These are phyloP conservation scores for Euphorbia pulcherrima DNA, from an alignment of 345 rosid species.

Conservation along the genomic window DNA sequence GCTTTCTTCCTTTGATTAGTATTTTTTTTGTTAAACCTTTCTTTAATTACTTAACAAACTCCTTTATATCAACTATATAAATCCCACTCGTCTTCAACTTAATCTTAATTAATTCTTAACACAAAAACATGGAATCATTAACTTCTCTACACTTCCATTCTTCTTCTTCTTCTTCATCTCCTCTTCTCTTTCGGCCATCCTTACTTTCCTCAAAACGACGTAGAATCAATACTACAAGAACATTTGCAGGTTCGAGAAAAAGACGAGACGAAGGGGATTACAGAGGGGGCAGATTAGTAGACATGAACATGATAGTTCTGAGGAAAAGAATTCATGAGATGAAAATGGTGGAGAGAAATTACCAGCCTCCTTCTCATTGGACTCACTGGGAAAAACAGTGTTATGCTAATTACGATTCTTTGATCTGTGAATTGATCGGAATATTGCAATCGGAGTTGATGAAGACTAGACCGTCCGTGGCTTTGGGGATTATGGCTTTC, in stretches of 20 bases:
- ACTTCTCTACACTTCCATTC: neutral
- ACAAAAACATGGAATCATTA: constrained; percentile 16
- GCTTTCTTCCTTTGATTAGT: too few relatives aligned
- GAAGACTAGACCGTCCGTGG: constrained; percentile 55
- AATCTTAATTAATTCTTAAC: neutral
- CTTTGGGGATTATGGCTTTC: constrained; percentile 40
- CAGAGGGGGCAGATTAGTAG: constrained; percentile 40
- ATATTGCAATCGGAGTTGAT: constrained; percentile 48
- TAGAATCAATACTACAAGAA: neutral
- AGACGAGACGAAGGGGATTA: constrained; percentile 4
- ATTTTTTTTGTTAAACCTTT: too few relatives aligned
- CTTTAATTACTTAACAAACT: too few relatives aligned
- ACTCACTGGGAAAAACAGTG: constrained; percentile 68
- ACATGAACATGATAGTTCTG: constrained; percentile 50
- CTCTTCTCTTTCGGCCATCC: neutral
- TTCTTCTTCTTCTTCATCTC: constrained; percentile 12
- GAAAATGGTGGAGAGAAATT: constrained; percentile 43
- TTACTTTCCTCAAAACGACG: neutral
- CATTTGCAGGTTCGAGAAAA: neutral
- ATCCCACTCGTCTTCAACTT: too few relatives aligned
- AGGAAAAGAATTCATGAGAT: constrained; percentile 24
- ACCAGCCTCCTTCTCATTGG: constrained; percentile 66
- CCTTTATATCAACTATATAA: too few relatives aligned
- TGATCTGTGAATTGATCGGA: constrained; percentile 48
- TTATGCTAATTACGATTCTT: constrained; percentile 41